Base-by-base conservation (phyloP, 2,329 filamentous ascomycete species). In the Fusarium paranaense region DNA sequence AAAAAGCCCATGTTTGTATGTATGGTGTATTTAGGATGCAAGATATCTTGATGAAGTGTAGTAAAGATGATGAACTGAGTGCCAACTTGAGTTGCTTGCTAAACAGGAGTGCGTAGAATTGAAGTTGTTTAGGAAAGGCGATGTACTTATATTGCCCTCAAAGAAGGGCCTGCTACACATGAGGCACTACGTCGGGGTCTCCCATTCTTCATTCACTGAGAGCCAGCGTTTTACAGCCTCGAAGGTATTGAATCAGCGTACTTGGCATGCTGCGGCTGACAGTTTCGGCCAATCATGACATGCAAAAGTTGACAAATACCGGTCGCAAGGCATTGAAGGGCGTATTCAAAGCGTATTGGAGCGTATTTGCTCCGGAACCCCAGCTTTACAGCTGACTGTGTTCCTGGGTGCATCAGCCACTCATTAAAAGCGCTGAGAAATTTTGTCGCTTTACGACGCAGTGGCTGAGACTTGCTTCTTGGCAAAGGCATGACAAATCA, bases 1-100 rank as follows among this genome's bases (percentile, higher is more conserved):
- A 68, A 70, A 6, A 70, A 54, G 10, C 64, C 68, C 68, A 70
- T 70, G 40, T 33, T 40, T 33, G 22, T 35, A 13, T 20, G n/a
- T 20, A 7, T 56, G 18, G 27, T 54, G 30, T 16, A n/a, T 22
- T 27, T 22, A 2, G n/a, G 45, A 11, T 13, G 20, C 8, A 57
- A 22, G 20, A 6, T 13, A 6, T n/a, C 16, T 25, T 18, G 14
- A 25, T 25, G 5, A 6, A 30, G 18, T 50, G 6, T 30, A 30
- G 10, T 7, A 30, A 30, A 50, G 25, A 50, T 50, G 27, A 50
- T 30, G 16, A 50, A 13, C 25, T 6, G 9, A 2, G 45, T 50
- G 8, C 16, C 5, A 9, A 27, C 16, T n/a, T 30, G 45, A 50
- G 10, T 50, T 50, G 45, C 9, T 50, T 50, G 25, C 16, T 50